Evolutionary conservation across 192 early-diverging fungal genomes (phyloP), one percentile per base, ranked within the genome.

Genomic region (Coemansia sp.): DNA sequence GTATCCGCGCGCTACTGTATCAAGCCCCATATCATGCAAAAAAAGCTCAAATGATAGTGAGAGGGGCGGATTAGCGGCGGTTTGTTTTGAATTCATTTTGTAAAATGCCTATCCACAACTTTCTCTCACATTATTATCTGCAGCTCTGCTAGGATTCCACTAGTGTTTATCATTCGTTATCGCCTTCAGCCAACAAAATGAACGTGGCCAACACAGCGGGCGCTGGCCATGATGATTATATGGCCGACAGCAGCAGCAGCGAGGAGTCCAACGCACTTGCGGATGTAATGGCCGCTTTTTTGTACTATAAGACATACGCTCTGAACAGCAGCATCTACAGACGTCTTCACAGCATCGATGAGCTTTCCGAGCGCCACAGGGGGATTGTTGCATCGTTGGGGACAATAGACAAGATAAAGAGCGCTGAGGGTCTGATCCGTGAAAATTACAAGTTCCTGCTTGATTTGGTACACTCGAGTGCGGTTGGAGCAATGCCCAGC

Each of bases 331-430:
- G 87, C 67, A 73, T 81, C 16, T 88, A 91, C 68, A 86, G 87
- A 35, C 79, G 88, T 38, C 71, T 89, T 48, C 83, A 78, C 10
- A 85, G 88, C 66, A 90, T 88, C 68, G 75, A 84, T 62, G 67
- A 76, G 15, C 71, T 93, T 14, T 74, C 89, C 14, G 87, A 90
- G 76, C 79, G 83, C 15, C 91, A 93, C 64, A 86, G 90, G 43
- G 60, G 72, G 20, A 70, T 73, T 59, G 68, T 80, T 16, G 62
- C 66, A 6, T 71, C 89, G 34, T 86, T 89, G 14, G 75, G 77
- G 10, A 85, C 84, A 44, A 78, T 92, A 9, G 84, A 89, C 60
- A 87, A 86, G n/a, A 81, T 92, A 55, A 86, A 88, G 55, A 64
- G 66, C 36, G 71, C 88, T 1, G 91, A 92, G 43, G 66, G 75